phyloP scores from a whole-genome alignment of 2,329 filamentous ascomycete species.

The Aspergillus aculeatinus region DNA sequence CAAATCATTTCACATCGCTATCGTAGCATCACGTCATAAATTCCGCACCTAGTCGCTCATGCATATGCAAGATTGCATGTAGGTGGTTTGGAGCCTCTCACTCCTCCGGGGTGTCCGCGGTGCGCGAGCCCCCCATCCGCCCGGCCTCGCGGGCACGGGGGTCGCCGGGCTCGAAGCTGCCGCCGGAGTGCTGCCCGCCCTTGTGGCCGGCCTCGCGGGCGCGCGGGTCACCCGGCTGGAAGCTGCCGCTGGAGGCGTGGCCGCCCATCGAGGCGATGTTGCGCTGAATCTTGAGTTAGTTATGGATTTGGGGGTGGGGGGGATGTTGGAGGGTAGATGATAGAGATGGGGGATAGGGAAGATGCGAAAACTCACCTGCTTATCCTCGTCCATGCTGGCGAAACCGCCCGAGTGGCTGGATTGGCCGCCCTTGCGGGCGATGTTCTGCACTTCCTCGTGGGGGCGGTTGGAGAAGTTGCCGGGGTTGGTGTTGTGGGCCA shows the following conservation, averaged over 20 bases:
- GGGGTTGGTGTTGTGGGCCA: constrained; percentile 33
- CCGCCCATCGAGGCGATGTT: constrained; percentile 59
- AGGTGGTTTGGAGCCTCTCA: neutral
- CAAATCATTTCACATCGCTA: too few species aligned
- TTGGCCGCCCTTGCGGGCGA: constrained; percentile 39
- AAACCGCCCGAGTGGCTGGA: constrained; percentile 33
- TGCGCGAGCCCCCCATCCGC: constrained; percentile 12
- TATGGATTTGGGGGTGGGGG: neutral
- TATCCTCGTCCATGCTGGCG: constrained; percentile 29
- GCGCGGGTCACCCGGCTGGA: constrained; percentile 54
- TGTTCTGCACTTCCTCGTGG: constrained; percentile 47
- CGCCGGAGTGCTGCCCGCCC: constrained; percentile 43
- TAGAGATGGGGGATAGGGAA: too few species aligned
- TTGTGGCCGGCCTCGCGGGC: constrained; percentile 57
- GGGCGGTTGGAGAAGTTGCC: constrained; percentile 45
- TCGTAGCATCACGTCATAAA: too few species aligned
- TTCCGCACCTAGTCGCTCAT: too few species aligned
- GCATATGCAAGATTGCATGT: too few species aligned
- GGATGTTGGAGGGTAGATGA: too few species aligned
- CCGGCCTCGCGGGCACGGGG: constrained; percentile 17
- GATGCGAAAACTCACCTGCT: constrained; percentile 23
- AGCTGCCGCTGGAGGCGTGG: constrained; percentile 54
- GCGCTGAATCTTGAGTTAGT: constrained; percentile 33
- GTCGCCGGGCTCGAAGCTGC: constrained; percentile 20
- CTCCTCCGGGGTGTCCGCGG: neutral